Conservation (phyloP, 2,329 filamentous ascomycete genomes). For the Trichoderma atrobrunneum region DNA sequence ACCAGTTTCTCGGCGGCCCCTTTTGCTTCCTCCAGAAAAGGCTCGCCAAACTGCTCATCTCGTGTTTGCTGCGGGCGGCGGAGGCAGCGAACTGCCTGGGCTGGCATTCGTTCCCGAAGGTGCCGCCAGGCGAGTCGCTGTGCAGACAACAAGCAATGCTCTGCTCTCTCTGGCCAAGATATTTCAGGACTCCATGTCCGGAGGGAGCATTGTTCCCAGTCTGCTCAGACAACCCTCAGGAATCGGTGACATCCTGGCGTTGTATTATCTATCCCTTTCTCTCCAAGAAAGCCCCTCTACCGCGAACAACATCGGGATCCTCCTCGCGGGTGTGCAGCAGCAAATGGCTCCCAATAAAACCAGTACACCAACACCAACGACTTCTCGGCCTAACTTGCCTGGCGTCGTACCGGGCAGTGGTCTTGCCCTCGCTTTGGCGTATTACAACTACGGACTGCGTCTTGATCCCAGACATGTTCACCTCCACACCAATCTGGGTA, state of each 20-base stretch:
- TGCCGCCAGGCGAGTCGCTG: conserved; percentile 70
- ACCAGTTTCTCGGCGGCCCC: conserved; percentile 43
- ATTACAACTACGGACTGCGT: conserved; percentile 90
- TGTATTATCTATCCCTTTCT: conserved; percentile 94
- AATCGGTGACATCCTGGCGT: conserved; percentile 85
- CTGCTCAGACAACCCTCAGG: conserved; percentile 64
- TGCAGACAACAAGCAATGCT: conserved; percentile 94
- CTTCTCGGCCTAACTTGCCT: conserved; percentile 53
- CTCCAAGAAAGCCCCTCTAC: conserved; percentile 95
- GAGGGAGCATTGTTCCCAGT: conserved; percentile 54
- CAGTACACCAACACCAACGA: conserved; percentile 17
- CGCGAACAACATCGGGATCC: conserved; percentile 95
- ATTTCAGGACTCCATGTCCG: conserved; percentile 93
- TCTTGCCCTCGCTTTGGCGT: conserved; percentile 80
- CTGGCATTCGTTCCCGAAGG: conserved; percentile 69
- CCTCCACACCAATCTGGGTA: conserved; percentile 93
- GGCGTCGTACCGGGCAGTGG: conserved; percentile 85
- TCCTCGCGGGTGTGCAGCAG: conserved; percentile 92
- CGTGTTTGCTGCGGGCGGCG: conserved; percentile 71
- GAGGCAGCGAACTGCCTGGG: conserved; percentile 71
- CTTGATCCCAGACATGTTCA: conserved; percentile 90
- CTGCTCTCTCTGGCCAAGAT: conserved; percentile 94
- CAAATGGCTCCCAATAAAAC: conserved; percentile 32
- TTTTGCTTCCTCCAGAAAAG: conserved; percentile 78
- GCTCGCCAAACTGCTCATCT: conserved; percentile 79